Conservation (phyloP, 192 early-diverging fungal species). For the Podila horticola region DNA sequence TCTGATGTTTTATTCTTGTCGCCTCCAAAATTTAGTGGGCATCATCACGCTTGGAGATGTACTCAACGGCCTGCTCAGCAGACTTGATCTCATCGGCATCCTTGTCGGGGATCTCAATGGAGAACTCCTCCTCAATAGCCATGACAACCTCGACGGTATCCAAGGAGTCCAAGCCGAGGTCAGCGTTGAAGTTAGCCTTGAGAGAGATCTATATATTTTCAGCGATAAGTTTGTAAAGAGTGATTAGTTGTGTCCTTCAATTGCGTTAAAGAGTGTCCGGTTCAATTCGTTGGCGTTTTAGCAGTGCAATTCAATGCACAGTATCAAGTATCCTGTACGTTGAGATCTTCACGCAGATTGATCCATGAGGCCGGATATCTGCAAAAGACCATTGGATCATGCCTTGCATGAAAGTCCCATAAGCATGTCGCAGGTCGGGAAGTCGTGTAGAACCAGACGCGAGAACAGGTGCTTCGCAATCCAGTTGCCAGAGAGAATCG, state of each 20-base stretch:
- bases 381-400: no score
- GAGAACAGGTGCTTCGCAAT: no score
- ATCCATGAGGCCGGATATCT: no score
- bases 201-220: conserved; percentile 73
- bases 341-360: no score
- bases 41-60: conserved; percentile 76
- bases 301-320: no score
- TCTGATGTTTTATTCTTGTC: not conserved
- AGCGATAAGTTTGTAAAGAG: not conserved
- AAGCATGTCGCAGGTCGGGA: no score
- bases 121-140: conserved; percentile 99
- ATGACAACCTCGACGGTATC: conserved; percentile 99
- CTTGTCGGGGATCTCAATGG: conserved; percentile 96
- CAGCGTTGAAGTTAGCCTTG: conserved; percentile 89
- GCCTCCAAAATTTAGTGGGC: conserved; percentile 67
- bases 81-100: conserved; percentile 97
- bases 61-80: conserved; percentile 89
- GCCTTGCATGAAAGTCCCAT: no score
- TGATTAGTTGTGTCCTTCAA: not conserved
- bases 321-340: no score
- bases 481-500: no score
- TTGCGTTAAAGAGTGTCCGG: no score
- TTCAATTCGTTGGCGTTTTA: no score
- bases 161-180: conserved; percentile 95
- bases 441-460: no score